Conservation (phyloP, 495 filamentous ascomycete genomes). For the Penicillium longicatenatum region DNA sequence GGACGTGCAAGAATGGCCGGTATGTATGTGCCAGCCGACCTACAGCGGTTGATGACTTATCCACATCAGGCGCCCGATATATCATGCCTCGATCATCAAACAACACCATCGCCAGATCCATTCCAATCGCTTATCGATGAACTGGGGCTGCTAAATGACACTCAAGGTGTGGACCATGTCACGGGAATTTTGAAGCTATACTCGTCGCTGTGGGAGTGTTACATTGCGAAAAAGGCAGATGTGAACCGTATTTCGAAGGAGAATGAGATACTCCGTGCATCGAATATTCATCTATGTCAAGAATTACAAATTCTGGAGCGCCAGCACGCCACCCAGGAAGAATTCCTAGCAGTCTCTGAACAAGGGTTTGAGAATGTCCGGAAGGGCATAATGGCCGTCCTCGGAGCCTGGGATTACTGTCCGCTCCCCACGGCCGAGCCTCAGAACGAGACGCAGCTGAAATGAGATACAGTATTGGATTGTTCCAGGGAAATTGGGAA, state of each 20-base stretch:
- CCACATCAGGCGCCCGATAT: no score
- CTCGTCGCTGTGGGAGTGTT: not conserved
- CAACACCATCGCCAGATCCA: no score
- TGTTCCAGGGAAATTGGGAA: no score
- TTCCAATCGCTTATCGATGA: no score
- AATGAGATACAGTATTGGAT: not conserved
- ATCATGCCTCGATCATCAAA: no score
- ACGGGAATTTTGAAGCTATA: not conserved
- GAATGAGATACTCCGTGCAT: constrained; percentile 1
- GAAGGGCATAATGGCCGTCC: not conserved
- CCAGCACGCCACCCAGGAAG: not conserved
- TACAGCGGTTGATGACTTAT: no score
- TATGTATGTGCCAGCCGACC: no score
- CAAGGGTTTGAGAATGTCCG: not conserved
- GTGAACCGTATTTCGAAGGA: not conserved
- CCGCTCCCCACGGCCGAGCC: no score
- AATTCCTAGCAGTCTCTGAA: not conserved
- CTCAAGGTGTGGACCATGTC: not conserved
- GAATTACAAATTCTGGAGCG: not conserved
- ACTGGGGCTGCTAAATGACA: no score
- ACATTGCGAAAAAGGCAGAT: not conserved
- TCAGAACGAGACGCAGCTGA: not conserved
- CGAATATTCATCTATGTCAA: not conserved
- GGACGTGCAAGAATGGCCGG: no score
- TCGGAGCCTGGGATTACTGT: not conserved